Evolutionary conservation across 495 filamentous ascomycete species (phyloP).

Genomic region (Tuber microsphaerosporum): DNA sequence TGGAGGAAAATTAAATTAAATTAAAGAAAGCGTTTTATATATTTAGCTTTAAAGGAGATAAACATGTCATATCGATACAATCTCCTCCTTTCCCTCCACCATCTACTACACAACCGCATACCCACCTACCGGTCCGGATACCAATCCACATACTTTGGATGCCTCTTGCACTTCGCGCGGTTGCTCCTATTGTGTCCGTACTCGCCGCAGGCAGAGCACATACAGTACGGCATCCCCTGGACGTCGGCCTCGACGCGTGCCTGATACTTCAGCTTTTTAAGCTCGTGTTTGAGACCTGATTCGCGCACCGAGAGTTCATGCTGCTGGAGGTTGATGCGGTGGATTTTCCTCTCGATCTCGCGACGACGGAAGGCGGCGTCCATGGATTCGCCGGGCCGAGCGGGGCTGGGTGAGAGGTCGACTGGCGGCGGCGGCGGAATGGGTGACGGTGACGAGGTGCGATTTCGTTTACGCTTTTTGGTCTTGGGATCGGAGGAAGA

Average conservation of each 20-base stretch:
- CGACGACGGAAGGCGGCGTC: background rate
- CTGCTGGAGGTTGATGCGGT: background rate
- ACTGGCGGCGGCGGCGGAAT: background rate
- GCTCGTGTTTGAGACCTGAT: background rate
- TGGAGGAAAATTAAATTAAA: background rate
- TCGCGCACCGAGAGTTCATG: background rate
- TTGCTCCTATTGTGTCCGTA: background rate
- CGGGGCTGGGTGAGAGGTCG: background rate
- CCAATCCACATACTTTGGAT: background rate
- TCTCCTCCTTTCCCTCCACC: background rate
- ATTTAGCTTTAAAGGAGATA: too few species aligned
- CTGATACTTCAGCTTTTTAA: background rate
- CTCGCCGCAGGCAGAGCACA: constrained; percentile 1
- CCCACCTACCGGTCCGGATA: background rate
- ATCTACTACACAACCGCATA: background rate
- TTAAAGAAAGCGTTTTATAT: background rate
- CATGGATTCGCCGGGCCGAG: background rate
- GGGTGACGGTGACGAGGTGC: background rate
- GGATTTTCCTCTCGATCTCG: background rate
- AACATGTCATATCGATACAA: background rate
- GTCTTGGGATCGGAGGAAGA: background rate
- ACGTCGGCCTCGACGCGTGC: background rate
- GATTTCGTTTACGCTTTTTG: background rate
- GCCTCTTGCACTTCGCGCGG: background rate
- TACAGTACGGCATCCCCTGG: background rate